phyloP scores from a whole-genome alignment of 2,329 filamentous ascomycete genomes.

The Blastomyces parvus region DNA sequence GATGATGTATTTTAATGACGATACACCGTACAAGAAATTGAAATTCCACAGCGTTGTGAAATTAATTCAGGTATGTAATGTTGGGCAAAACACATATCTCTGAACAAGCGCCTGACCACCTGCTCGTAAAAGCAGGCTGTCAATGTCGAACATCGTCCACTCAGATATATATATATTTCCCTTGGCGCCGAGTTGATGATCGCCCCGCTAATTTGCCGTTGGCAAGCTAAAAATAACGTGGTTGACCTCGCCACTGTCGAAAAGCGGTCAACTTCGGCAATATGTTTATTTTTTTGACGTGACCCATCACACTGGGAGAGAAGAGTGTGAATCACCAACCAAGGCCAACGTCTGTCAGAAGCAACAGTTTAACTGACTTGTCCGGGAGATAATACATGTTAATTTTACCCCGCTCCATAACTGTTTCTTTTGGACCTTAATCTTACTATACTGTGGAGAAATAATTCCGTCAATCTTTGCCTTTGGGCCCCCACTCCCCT shows the following conservation, averaged over 20 bases:
- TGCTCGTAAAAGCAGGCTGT: not conserved
- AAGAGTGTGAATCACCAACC: not conserved
- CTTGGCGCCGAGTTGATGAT: no score
- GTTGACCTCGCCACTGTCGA: not conserved
- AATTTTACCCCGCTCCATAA: not conserved
- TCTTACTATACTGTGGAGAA: not conserved
- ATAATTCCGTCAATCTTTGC: not conserved
- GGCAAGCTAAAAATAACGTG: not conserved
- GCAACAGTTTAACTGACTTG: not conserved
- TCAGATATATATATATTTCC: no score
- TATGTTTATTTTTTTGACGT: slow-evolving; percentile 5
- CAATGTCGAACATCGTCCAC: no score
- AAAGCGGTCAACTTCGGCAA: slow-evolving; percentile 2
- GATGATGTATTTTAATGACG: not conserved
- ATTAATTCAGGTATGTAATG: not conserved
- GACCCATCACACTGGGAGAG: not conserved
- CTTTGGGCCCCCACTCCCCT: no score
- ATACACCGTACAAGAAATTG: not conserved
- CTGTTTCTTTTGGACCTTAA: not conserved
- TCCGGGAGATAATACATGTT: not conserved
- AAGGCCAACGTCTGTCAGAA: not conserved
- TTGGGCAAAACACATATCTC: not conserved
- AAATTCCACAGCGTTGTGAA: not conserved
- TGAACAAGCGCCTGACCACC: not conserved
- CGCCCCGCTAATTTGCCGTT: no score